Base-by-base conservation (phyloP, 1,139 yeast genomes). In the Taiozyma sp. region DNA sequence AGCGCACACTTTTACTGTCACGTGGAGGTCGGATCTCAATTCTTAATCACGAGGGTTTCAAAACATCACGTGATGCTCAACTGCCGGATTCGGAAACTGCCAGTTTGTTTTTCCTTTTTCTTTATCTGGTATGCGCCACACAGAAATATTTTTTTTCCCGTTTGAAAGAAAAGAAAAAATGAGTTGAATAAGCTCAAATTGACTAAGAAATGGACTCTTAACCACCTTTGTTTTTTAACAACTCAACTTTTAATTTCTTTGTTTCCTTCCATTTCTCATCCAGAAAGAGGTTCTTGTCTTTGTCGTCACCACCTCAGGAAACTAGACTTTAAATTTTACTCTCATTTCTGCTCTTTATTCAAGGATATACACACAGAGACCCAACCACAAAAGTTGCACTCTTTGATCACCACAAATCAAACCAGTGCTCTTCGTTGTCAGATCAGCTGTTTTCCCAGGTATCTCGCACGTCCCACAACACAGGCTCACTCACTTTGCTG, bases 201-300 rank as follows among this genome's bases (percentile, higher is more conserved):
- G 8, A 32, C 19, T 19, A 19, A 19, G 19, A 19, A 19, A 19
- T 19, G 19, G 19, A 19, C 19, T 19, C 19, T 19, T 19, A 19
- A 30, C 34, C 34, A 30, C n/a, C 14, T 29, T 27, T 30, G 13
- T n/a, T 30, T 30, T 30, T 30, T 30, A 30, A 8, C 5, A 30
- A 19, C 19, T 19, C 19, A 19, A 19, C n/a, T 32, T 7, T 28
- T 36, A 41, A 48, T 43, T 43, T 46, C 32, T 43, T 42, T 49
- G 48, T 49, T 49, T 49, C 51, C 51, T 46, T 49, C 36, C 40
- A 43, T 48, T 45, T 48, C 48, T 30, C 19, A 32, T 7, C 9
- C n/a, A n/a, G 36, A 32, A 30, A 30, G 36, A 32, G 36, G 36
- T 32, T 32, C n/a, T 30, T 30, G 34, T 32, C 16, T n/a, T 32